A percentile compares a stretch with the other conserved stretches of the same genome.
Conservation (phyloP, 1,284 basidiomycete species). For the Coniferiporia weirii region DNA sequence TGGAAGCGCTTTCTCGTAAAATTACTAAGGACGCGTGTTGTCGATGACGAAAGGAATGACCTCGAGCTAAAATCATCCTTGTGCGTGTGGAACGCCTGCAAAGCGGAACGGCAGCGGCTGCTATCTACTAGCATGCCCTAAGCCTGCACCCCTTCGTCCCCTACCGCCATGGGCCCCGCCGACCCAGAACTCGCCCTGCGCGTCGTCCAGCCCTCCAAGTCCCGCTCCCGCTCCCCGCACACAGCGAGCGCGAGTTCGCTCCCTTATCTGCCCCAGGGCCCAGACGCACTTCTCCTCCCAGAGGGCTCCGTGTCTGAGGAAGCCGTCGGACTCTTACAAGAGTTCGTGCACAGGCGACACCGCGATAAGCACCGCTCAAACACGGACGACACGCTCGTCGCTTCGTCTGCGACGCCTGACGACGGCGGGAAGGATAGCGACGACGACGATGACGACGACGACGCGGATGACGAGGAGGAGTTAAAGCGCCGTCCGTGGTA, state of each 20-base stretch:
- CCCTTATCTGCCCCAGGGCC: slow-evolving; percentile 27
- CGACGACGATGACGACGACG: slow-evolving; percentile 25
- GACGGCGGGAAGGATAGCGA: slow-evolving; percentile 15
- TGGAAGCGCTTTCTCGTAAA: too few species aligned
- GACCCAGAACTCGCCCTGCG: neutral
- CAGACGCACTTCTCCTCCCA: slow-evolving; percentile 38
- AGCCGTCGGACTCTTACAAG: slow-evolving; percentile 41
- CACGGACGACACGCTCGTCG: slow-evolving; percentile 11
- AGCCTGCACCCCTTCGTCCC: neutral
- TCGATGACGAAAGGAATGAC: too few species aligned
- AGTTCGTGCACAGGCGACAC: slow-evolving; percentile 40
- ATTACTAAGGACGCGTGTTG: too few species aligned
- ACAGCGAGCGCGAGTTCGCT: slow-evolving; percentile 21
- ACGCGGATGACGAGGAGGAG: slow-evolving; percentile 27
- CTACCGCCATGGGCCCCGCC: neutral
- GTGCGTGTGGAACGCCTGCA: too few species aligned
- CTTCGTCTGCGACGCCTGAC: slow-evolving; percentile 9
- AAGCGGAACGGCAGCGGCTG: neutral
- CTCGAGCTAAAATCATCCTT: too few species aligned
- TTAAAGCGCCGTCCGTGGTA: slow-evolving; percentile 52
- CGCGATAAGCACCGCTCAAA: slow-evolving; percentile 22
- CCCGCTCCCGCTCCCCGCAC: slow-evolving; percentile 25
- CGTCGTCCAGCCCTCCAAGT: slow-evolving; percentile 1
- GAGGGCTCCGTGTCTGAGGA: slow-evolving; percentile 44
- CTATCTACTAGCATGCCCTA: neutral